A percentile compares a stretch with the other conserved stretches of the same genome.
Evolutionary conservation across 371 early-diverging fungal species (phyloP).

Genomic region (Mucor racemosus): DNA sequence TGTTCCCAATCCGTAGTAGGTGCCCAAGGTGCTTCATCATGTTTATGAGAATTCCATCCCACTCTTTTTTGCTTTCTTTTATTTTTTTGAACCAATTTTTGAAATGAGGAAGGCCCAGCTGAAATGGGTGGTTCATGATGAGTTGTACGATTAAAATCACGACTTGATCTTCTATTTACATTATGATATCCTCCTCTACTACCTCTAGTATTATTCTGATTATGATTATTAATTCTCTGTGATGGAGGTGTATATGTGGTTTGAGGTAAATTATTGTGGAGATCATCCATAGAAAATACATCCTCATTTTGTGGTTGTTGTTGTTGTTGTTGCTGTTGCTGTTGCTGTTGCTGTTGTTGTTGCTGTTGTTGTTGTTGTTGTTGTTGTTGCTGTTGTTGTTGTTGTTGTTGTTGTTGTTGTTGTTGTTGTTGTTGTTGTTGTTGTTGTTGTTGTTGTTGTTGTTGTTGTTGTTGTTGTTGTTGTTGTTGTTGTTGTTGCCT

Average conservation of each 20-base stretch:
- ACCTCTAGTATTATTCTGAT: neutral
- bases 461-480: neutral
- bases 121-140: conserved; percentile 5
- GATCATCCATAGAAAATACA: conserved; percentile 12
- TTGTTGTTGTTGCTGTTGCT: neutral
- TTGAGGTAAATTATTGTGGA: neutral
- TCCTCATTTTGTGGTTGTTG: neutral
- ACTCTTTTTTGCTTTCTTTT: conserved; percentile 23
- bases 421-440: neutral
- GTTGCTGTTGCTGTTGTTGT: too few species aligned
- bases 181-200: neutral
- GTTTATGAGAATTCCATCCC: conserved; percentile 41
- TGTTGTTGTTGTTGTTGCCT: neutral
- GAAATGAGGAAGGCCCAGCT: conserved; percentile 15
- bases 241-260: conserved; percentile 1
- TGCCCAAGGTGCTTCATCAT: conserved; percentile 32
- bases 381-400: neutral
- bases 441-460: neutral
- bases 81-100: conserved; percentile 14
- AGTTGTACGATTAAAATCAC: conserved; percentile 12
- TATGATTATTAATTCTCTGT: neutral
- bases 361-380: neutral
- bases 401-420: neutral
- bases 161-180: conserved; percentile 17
- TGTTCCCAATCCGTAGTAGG: conserved; percentile 34